Evolutionary conservation across 768 basidiomycete genomes (phyloP), one percentile per base, ranked within the genome.

Genomic region (Lactarius sanguifluus): DNA sequence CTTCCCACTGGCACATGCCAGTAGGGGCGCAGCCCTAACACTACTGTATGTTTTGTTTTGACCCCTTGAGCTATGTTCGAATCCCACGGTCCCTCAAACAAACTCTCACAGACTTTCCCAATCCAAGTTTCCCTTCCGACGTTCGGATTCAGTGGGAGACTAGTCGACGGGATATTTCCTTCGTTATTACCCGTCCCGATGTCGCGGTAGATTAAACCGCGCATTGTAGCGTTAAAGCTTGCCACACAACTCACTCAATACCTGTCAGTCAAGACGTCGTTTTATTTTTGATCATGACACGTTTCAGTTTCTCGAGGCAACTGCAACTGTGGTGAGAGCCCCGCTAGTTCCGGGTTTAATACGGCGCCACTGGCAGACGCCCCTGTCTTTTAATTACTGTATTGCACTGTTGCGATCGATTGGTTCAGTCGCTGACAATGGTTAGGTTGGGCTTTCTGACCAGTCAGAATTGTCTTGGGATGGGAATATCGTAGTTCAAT

Each of bases 81-180:
- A 18, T 25, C 34, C 62, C 62, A 67, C 66, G 52, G 36, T 25
- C 25, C 28, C 30, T 60, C 52, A 55, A 64, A 64, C 41, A 59
- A 60, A 25, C 52, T 64, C 64, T 56, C 52, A 55, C 41, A 55
- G 15, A 5, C 10, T 16, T 30, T 20, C 61, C 50, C 32, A n/a
- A 25, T 43, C 38, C 23, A 52, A 15, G 56, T 18, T 57, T 28
- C 30, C 57, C 20, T 40, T 25, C 23, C 57, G n/a, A 58, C n/a
- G 16, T n/a, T 38, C 57, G n/a, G 56, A 32, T 32, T 40, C 32
- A 2, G 36, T 40, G 30, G 18, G 13, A 13, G 28, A 30, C 28
- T 30, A 30, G 57, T 25, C 55, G 6, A 2, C 10, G n/a, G n/a
- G n/a, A 20, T 5, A 13, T 1, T 34, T 56, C 7, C 28, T 28